phyloP scores from a whole-genome alignment of 148 eudicot genomes.

The Limonium bicolor region DNA sequence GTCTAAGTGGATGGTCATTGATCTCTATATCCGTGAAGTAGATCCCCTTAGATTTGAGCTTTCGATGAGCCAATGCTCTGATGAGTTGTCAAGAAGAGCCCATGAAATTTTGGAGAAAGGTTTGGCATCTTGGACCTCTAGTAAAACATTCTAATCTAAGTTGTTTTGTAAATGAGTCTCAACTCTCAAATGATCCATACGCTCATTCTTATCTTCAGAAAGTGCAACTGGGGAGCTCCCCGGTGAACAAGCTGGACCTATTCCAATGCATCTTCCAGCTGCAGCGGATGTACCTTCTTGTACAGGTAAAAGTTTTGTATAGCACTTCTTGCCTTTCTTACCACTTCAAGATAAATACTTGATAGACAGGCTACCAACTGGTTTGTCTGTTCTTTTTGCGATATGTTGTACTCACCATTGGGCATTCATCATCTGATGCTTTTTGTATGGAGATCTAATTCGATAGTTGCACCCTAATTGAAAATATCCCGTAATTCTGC shows the following conservation, averaged over 20 bases:
- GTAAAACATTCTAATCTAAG: no score
- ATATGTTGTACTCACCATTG: no score
- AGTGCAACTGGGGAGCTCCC: slow-evolving; percentile 31
- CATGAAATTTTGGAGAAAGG: slow-evolving; percentile 59
- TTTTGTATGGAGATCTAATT: no score
- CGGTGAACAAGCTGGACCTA: slow-evolving; percentile 17
- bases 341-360: no score
- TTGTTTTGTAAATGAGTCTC: no score
- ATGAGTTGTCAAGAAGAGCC: slow-evolving; percentile 31
- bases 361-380: not conserved
- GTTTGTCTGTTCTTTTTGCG: not conserved
- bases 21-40: slow-evolving; percentile 76
- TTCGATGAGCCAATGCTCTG: slow-evolving; percentile 66
- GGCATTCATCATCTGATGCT: no score
- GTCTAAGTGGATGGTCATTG: slow-evolving; percentile 95
- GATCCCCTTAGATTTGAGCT: slow-evolving; percentile 92
- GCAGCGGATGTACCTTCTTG: slow-evolving; percentile 68
- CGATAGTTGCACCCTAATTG: no score
- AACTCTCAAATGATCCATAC: no score
- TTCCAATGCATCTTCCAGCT: slow-evolving; percentile 66
- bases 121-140: no score
- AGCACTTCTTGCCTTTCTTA: not conserved
- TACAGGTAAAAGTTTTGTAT: no score
- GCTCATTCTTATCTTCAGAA: slow-evolving; percentile 22
- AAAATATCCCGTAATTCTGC: no score